Base-by-base conservation (phyloP, 2,329 filamentous ascomycete species). In the Diaporthe humulicola region DNA sequence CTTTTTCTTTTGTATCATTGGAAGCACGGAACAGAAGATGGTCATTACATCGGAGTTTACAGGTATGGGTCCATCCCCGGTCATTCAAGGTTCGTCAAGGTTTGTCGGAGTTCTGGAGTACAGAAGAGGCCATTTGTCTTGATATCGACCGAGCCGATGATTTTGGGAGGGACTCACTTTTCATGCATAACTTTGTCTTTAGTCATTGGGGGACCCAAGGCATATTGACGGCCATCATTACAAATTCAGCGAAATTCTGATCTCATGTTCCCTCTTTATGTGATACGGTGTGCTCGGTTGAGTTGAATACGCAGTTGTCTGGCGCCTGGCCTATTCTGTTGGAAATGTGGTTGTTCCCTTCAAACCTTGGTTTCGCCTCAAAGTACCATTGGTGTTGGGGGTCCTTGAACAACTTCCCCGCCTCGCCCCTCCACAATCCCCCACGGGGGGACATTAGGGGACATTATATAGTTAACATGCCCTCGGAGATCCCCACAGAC, bases 361-460 rank as follows among this genome's bases (percentile, higher is more conserved):
- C 54, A 38, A 70, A 2, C 42, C 19, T 15, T 60, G 17, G n/a
- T 28, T 54, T 2, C 25, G 73, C 33, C 30, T 22, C 6, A 74
- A n/a, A 22, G 14, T n/a, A n/a, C 77, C 75, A 15, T 52, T 66
- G 1, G 70, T 45, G 66, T 14, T 17, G 25, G 1, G 2, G 30
- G 67, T 79, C 76, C 69, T 78, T 74, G 60, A 75, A 77, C 8
- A 50, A n/a, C n/a, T 10, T 50, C 45, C 45, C 45, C 45, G 8
- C 22, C 48, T 15, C 10, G 25, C n/a, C 48, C n/a, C 48, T 52
- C 10, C 25, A 25, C 10, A 28, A 14, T 6, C 25, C n/a, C 22
- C 22, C 9, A n/a, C 19, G n/a, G 28, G 48, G 48, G 25, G 48
- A 52, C n/a, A 4, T 50, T 75, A 52, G 48, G 48, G 25, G 48